Conservation (phyloP, 164 flowering plant species). For the Vitis rupestris region DNA sequence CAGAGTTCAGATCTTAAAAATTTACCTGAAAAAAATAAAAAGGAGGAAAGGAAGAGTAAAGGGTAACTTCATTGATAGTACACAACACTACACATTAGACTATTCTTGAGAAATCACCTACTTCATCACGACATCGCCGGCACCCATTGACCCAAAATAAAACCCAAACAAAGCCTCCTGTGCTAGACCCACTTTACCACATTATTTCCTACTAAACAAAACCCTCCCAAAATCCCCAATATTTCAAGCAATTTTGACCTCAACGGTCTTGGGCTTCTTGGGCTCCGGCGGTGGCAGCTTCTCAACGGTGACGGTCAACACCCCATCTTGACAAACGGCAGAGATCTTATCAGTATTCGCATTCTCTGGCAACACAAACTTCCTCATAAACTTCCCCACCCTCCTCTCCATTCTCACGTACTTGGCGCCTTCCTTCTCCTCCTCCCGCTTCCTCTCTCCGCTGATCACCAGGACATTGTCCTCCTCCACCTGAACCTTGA, state of each 20-base stretch:
- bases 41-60: too few relatives aligned
- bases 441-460: conserved; percentile 41
- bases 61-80: too few relatives aligned
- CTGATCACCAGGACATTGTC: conserved; percentile 34
- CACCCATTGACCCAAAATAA: too few relatives aligned
- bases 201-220: background rate
- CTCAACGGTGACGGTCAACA: conserved; percentile 56
- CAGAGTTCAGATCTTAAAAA: too few relatives aligned
- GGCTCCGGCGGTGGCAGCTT: conserved; percentile 70
- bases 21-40: too few relatives aligned
- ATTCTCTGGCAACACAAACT: conserved; percentile 59
- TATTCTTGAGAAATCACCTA: too few relatives aligned
- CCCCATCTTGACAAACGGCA: conserved; percentile 57
- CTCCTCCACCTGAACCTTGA: conserved; percentile 39
- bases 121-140: too few relatives aligned
- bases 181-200: background rate
- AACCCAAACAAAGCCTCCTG: too few relatives aligned
- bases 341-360: conserved; percentile 41
- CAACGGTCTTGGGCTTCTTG: conserved; percentile 62
- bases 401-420: conserved; percentile 63
- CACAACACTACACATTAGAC: too few relatives aligned
- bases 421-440: conserved; percentile 49
- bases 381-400: conserved; percentile 63
- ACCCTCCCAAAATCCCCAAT: background rate
- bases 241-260: conserved; percentile 44